phyloP scores from a whole-genome alignment of 164 flowering plant species.

The Tetrastigma voinierianum region DNA sequence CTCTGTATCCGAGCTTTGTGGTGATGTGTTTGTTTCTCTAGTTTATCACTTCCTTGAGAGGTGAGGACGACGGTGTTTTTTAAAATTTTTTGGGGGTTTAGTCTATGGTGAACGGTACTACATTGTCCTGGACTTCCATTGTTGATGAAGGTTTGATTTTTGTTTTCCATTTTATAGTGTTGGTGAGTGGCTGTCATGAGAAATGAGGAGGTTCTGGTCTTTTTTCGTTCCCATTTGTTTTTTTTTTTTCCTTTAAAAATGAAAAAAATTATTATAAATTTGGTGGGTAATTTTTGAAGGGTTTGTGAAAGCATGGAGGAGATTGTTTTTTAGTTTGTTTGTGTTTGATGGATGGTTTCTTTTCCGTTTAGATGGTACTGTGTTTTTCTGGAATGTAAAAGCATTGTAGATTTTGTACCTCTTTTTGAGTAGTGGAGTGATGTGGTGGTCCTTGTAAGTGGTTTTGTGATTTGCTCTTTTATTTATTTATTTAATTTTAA shows the following conservation, averaged over 20 bases:
- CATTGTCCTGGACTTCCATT: not conserved
- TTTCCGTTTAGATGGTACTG: not conserved
- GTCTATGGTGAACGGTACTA: not conserved
- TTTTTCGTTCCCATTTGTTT: not conserved
- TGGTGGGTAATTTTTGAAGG: not conserved
- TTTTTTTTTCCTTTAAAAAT: not conserved
- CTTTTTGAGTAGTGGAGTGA: not conserved
- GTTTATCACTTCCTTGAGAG: not conserved
- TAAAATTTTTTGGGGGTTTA: not conserved
- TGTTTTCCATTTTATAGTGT: not conserved
- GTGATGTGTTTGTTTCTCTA: not conserved
- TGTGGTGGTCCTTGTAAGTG: not conserved
- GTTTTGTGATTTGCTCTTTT: not conserved
- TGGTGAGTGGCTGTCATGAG: not conserved
- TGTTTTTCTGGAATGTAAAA: not conserved
- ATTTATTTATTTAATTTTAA: not conserved
- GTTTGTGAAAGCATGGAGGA: not conserved
- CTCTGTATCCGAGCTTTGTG: not conserved
- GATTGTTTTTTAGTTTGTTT: not conserved
- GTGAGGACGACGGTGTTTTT: not conserved
- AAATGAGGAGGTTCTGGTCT: not conserved
- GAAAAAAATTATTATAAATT: not conserved
- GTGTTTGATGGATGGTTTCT: not conserved
- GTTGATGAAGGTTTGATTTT: not conserved
- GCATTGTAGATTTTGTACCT: not conserved